Evolutionary conservation across 108 stramenopile species (phyloP), one percentile per base, ranked within the genome.

Genomic region (Chaetoceros tenuissimus): DNA sequence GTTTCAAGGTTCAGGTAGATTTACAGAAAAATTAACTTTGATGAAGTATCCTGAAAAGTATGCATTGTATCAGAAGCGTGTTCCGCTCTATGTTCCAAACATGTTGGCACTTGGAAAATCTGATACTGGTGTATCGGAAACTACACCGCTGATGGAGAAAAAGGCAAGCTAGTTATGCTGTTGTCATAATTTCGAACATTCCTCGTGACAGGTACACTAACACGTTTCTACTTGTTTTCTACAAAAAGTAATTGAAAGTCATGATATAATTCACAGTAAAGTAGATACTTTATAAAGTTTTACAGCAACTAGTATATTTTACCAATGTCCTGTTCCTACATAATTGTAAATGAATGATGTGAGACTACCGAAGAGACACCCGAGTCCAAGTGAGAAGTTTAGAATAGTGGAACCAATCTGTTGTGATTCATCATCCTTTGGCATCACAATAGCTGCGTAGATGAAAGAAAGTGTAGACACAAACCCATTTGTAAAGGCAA

Each of bases 1-100:
- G 23, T 88, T 88, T 46, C 83, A 82, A 55, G 83, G 77, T 28
- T 78, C 76, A 19, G 82, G 82, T 22, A 66, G 67, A 65, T 71
- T 88, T 20, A 88, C 82, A 18, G 87, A 88, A 70, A 17, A 67
- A 19, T 78, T 88, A 20, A 72, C 82, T 29, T 16, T 70, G 20
- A 29, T 52, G 16, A 88, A 84, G 51, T 88, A 88, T 63, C 78
- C 79, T 16, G 50, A 59, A n/a, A 13, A 5, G 13, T 83, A 83
- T 60, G 29, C 46, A 1, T 40, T 66, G 24, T 88, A 88, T 64
- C 63, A 71, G 64, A 48, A 68, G 46, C 40, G 43, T 49, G 80
- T 81, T 5, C 80, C 80, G 1, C 66, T 77, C 27, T 87, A 81
- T 62, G 51, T 82, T 30, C 86, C 86, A 21, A 73, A n/a, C n/a